Base-by-base conservation (phyloP, 768 basidiomycete genomes). In the Lactarius sp. region DNA sequence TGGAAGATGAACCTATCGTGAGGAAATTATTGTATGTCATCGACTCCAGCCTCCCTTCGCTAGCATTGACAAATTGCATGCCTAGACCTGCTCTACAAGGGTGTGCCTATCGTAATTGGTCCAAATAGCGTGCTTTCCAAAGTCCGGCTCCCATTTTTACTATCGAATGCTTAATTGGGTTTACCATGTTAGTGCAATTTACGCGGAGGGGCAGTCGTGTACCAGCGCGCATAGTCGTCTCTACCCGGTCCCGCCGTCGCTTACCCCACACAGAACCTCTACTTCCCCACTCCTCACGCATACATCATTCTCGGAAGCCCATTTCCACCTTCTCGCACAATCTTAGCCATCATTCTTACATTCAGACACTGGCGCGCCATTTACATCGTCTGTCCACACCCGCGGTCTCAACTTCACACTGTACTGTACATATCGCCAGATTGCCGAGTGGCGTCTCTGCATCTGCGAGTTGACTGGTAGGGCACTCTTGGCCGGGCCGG, bases 231-330 rank as follows among this genome's bases (percentile, higher is more conserved):
- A 5, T n/a, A 41, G 39, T 10, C 6, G 0, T 22, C 13, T 27
- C 22, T 10, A 18, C 22, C 33, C 3, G 16, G 22, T 52, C 14
- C 18, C 10, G 10, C 18, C n/a, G 16, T 12, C 52, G 22, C 52
- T 56, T 47, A 53, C 31, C 27, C 20, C 33, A 52, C 20, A 16
- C 65, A 88, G 88, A 77, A 44, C 69, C 81, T 1, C 70, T 85
- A 6, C 75, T 92, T 47, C 83, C 6, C 88, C 90, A 2, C 74
- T 93, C n/a, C 75, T 94, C 13, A 74, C 81, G 37, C 87, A 92
- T 62, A 77, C 77, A 0, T 85, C 90, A 0, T 76, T 81, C 9
- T 91, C 92, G 75, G 82, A 83, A 0, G 85, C 91, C 70, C 90
- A 89, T 68, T 84, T 82, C 71, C 81, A 85, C 36, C 76, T 89